Base-by-base conservation (phyloP, 805 yeast genomes). In the Ogataea pini region DNA sequence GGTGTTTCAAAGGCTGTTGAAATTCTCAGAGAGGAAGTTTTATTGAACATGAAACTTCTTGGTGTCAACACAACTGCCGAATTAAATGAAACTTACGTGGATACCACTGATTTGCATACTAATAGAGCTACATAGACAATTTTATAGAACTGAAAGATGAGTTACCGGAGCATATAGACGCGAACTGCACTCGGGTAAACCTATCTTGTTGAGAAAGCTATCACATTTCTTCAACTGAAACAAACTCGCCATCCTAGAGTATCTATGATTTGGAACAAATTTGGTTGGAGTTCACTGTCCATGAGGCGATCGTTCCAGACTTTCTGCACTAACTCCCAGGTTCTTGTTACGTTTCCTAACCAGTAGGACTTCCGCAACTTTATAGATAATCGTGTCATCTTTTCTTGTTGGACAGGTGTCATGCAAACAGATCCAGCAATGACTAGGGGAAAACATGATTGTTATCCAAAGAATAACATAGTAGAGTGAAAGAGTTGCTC, bases 1-100 rank as follows among this genome's bases (percentile, higher is more conserved):
- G 85, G 85, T 48, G 83, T 79, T 7, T 65, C 68, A 7, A 77
- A 69, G 54, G 77, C 79, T 0, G 70, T 76, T 36, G 76, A 76
- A 28, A 64, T 85, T 46, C 67, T 86, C 47, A 76, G 76, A 51
- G 83, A 79, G 46, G 92, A 86, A 60, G 52, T 86, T 18, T 76
- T 72, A 49, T 75, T 83, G 80, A 77, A 79, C 56, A 83, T 86
- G 90, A 73, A 87, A 49, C 68, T 86, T 36, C 61, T 86, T 27
- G 94, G 92, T 19, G 44, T 49, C 27, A 36, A 36, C 24, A 16
- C 32, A 7, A 20, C 43, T 7, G 24, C 20, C 1, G 44, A 44
- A 17, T 36, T 49, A 19, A 27, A 46, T 33, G 49, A 46, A 22
- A 25, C 19, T 13, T 46, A 46, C 24, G 39, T 49, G 28, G 47